These are phyloP conservation scores for Exidia glandulosa DNA, from an alignment of 768 basidiomycete genomes.

Conservation along the genomic window DNA sequence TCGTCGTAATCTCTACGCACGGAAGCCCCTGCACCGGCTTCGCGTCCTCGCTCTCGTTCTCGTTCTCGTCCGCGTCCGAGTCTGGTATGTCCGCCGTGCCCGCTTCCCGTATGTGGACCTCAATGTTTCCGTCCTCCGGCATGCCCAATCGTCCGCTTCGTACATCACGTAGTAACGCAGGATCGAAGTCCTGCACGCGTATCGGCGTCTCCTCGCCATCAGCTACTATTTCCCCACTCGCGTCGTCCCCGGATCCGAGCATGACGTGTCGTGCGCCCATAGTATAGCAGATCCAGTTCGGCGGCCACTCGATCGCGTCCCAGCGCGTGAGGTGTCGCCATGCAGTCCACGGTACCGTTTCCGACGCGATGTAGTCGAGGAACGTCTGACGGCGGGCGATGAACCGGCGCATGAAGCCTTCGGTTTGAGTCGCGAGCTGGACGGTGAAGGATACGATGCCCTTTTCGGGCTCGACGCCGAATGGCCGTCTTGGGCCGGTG, in stretches of 20 bases:
- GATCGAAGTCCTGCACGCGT: not conserved
- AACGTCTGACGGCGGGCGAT: not conserved
- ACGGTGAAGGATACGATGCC: not conserved
- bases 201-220: not conserved
- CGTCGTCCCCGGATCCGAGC: not conserved
- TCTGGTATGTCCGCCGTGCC: too few species aligned
- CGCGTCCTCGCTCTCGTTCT: not conserved
- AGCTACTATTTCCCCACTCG: too few species aligned
- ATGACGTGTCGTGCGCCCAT: not conserved
- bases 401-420: not conserved
- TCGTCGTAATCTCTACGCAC: not conserved
- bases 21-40: not conserved
- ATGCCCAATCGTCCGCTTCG: too few species aligned
- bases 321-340: not conserved
- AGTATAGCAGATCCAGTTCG: not conserved
- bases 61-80: not conserved
- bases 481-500: not conserved
- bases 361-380: not conserved
- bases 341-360: not conserved
- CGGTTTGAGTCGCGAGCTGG: not conserved
- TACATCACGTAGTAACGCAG: not conserved
- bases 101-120: too few species aligned
- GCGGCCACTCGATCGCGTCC: not conserved
- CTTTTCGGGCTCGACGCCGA: not conserved
- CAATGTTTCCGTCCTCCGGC: too few species aligned